Base-by-base conservation (phyloP, 2,329 filamentous ascomycete species). In the Penicillium italicum region DNA sequence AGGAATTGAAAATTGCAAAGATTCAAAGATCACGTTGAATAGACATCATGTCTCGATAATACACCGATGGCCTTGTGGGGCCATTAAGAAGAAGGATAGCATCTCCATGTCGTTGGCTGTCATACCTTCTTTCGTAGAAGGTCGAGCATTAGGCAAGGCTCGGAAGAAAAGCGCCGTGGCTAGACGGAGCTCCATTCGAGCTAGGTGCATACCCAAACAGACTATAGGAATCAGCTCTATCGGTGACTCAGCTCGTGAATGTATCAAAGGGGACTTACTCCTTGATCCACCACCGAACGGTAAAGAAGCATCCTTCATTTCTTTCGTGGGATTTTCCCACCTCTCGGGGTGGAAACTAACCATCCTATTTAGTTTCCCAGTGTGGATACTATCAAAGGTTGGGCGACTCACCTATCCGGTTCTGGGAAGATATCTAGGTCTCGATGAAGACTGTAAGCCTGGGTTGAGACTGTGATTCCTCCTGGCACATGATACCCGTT, bases 151-250 rank as follows among this genome's bases (percentile, higher is more conserved):
- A 1, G 69, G 66, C 14, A 70, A 70, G 11, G 48, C 44, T 3
- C 75, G 72, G 64, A 85, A 83, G 66, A 86, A 82, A 5, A 76
- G 70, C 0, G 80, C 79, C 0, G 77, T 73, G 0, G 76, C 80
- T 34, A 82, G 75, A 9, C 82, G 74, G 30, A 85, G 63, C 62
- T 85, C 82, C 69, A 82, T 82, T 22, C 74, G 72, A 0, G 87
- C 87, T 59, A 90, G 82, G 62, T 90, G 86, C 6, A 85, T 82
- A 0, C 87, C 87, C 5, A 90, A 76, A 61, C 87, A 90, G 71
- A 87, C 69, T 71, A 33, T 26, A 28, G 26, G 24, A 5, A 10
- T 59, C 10, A 53, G 55, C 5, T 26, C 22, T n/a, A 9, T 50
- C 36, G 10, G 8, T 42, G 18, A 38, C 4, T 26, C n/a, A 18